Evolutionary conservation across 2,329 filamentous ascomycete species (phyloP), one percentile per base, ranked within the genome.

Genomic region (Diaporthe humulicola): DNA sequence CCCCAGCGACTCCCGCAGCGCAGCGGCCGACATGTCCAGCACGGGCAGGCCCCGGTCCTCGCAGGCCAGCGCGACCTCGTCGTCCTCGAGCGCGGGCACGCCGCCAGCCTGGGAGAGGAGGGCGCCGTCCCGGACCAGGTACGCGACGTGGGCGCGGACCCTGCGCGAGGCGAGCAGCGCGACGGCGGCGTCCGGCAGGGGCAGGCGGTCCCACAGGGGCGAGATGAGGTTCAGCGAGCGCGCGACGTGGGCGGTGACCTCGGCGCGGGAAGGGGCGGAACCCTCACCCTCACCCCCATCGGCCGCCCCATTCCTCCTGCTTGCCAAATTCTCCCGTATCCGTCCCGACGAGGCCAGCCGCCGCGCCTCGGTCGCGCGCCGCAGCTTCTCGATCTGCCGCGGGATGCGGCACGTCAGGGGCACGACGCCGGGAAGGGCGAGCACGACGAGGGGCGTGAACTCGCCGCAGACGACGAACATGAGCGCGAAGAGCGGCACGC

Each of bases 341-440:
- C 84, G 82, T 58, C 86, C 83, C 79, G 91, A 91, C 12, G 88
- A 88, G 1, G 81, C 81, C 42, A 77, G 80, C 14, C 92, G 86
- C 14, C 90, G 84, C 66, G 85, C 82, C 80, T 94, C 90, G 1
- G 87, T 84, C 77, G 88, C 87, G 22, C 80, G 80, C 70, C 90
- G 84, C 75, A 91, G 84, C 52, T 91, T 88, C 48, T 88, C 85
- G 9, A 94, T 86, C 85, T 98, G 96, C 52, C 85, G 86, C 0
- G 96, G 96, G 74, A 98, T 93, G 15, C 95, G 90, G 83, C 96
- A 98, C 0, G 95, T 93, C 78, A 91, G 91, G 0, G 96, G 96
- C 36, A 98, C 93, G 30, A 95, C 86, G 50, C 86, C 86, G 28
- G 92, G 91, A 36, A 98, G 85, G 42, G 91, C 89, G 9, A 95